These are phyloP conservation scores for Boletus huronensis DNA, from an alignment of 768 basidiomycete genomes.

Conservation along the genomic window DNA sequence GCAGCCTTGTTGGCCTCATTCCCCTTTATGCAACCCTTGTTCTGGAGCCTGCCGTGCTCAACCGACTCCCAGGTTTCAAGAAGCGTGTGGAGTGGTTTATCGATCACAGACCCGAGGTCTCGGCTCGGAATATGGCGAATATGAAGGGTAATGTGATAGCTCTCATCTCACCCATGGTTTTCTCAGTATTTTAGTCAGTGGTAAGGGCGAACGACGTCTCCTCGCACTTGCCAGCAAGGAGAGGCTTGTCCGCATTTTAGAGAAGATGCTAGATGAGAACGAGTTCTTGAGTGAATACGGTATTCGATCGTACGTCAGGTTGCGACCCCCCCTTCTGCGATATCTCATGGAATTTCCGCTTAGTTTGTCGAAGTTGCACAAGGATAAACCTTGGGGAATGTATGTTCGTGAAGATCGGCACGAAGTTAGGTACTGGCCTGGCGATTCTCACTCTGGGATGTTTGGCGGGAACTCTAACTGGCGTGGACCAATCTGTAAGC, in stretches of 20 bases:
- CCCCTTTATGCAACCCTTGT: conserved; percentile 95
- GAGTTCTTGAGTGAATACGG: conserved; percentile 97
- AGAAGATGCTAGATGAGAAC: conserved; percentile 96
- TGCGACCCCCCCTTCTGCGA: not conserved
- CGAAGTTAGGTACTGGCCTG: conserved; percentile 96
- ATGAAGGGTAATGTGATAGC: conserved; percentile 63
- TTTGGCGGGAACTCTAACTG: conserved; percentile 99
- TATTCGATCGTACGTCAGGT: conserved; percentile 78
- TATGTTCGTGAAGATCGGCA: conserved; percentile 88
- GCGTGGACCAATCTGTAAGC: conserved; percentile 85
- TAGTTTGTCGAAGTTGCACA: conserved; percentile 86
- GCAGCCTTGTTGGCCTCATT: conserved; percentile 95
- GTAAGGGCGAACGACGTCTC: conserved; percentile 82
- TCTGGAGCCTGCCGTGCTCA: conserved; percentile 83
- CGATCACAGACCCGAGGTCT: conserved; percentile 84
- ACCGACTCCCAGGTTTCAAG: conserved; percentile 95
- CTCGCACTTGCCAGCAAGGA: conserved; percentile 92
- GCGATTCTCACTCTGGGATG: conserved; percentile 96
- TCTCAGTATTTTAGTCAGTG: conserved; percentile 36
- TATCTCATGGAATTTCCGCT: conserved; percentile 8
- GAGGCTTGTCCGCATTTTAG: conserved; percentile 77
- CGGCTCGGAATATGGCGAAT: conserved; percentile 92
- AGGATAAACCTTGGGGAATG: conserved; percentile 93
- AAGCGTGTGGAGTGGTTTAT: conserved; percentile 99
- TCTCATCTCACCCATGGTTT: not conserved